Conservation (phyloP, 176 grass and related monocot genomes). For the Olyra latifolia region DNA sequence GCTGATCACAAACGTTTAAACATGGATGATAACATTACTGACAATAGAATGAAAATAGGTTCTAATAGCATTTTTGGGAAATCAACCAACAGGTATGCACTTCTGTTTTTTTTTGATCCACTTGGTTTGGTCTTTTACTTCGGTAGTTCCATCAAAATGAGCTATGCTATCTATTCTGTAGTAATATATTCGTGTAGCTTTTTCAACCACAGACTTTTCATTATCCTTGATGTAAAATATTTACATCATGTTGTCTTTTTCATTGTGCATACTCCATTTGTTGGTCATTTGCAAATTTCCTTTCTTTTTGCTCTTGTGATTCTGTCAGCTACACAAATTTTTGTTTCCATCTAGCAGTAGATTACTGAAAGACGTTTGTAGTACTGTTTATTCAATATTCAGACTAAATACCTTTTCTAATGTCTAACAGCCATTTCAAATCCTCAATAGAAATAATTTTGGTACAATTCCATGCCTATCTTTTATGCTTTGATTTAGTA, state of each 20-base stretch:
- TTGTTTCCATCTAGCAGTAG: neutral
- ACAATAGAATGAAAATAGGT: neutral
- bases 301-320: neutral
- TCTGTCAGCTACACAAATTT: neutral
- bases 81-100: constrained; percentile 20
- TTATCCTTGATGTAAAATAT: constrained; percentile 12
- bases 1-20: neutral
- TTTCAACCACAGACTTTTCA: neutral
- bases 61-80: neutral
- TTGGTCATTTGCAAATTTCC: constrained; percentile 3
- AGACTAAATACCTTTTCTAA: constrained; percentile 8
- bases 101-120: constrained; percentile 5
- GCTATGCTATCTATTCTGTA: constrained; percentile 13
- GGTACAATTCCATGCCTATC: neutral
- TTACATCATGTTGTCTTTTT: constrained; percentile 12
- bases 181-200: neutral
- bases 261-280: neutral
- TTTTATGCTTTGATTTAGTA: constrained; percentile 2
- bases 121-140: neutral
- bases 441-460: neutral
- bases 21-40: neutral
- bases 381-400: neutral
- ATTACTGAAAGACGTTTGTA: neutral
- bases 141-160: neutral
- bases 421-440: neutral